Base-by-base conservation (phyloP, 768 basidiomycete genomes). In the Phanerochaete carnosa region DNA sequence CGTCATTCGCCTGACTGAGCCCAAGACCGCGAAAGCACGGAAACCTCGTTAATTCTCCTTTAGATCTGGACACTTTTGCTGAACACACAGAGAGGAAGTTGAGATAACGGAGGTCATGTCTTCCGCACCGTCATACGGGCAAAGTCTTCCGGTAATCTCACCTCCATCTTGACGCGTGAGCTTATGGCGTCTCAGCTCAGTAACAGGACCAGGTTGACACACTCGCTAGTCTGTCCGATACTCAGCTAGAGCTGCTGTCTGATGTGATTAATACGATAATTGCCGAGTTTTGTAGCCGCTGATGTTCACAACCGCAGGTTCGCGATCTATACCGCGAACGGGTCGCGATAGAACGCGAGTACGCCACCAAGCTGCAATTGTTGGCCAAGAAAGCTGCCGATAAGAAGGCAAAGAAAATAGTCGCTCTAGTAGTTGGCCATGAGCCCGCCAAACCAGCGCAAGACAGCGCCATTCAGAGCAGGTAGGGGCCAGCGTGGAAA, bases 291-390 rank as follows among this genome's bases (percentile, higher is more conserved):
- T 32, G 12, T 33, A 11, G 16, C 29, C 9, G 39, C 26, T 23
- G n/a, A 32, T 43, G 49, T 50, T 2, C 47, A 4, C 57, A 11
- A 55, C 55, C 2, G 45, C 45, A 93, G 92, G 82, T 90, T 56
- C 84, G 88, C 59, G 90, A 93, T 47, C 65, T 94, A 53, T 88
- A 90, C 68, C 76, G 77, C 45, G 88, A 87, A 54, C 82, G 87
- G 47, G 84, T 76, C 11, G 80, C 77, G 7, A 75, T 94, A 12
- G 92, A 94, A 72, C 84, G 87, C 55, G 92, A 94, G 69, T 94
- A 92, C 69, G 89, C 90, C 0, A 69, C 73, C 26, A 92, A 89
- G 69, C 77, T 94, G 11, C 86, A 88, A 67, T 72, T 77, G 16
- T 72, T 94, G 32, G 79, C 80, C 8, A 86, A 81, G 71, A 92